A percentile compares a stretch with the other conserved stretches of the same genome.
These are phyloP conservation scores for Mycosarcoma maydis DNA, from an alignment of 1,284 basidiomycete genomes.

Conservation along the genomic window DNA sequence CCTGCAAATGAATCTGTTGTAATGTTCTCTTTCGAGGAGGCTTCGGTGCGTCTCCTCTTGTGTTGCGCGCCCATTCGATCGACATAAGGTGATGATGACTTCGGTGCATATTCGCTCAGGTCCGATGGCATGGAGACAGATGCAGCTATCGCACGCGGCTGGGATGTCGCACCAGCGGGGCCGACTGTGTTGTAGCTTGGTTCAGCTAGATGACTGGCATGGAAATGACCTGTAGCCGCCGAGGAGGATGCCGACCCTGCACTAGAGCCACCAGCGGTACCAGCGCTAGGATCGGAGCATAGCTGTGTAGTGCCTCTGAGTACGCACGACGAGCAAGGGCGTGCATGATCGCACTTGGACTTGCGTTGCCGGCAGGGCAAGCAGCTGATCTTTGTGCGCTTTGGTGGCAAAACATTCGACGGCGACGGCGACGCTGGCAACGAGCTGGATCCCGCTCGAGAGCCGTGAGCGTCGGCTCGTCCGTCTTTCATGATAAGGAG, in stretches of 20 bases:
- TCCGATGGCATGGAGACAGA: conserved; percentile 12
- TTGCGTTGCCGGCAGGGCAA: conserved; percentile 35
- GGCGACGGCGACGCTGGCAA: conserved; percentile 10
- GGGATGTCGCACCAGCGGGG: background rate
- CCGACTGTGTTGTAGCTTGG: conserved; percentile 3
- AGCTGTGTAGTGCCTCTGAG: conserved; percentile 23
- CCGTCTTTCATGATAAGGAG: conserved; percentile 6
- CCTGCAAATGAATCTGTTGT: background rate
- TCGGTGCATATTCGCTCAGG: background rate
- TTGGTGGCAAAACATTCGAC: conserved; percentile 5
- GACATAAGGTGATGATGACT: background rate
- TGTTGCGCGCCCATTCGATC: background rate
- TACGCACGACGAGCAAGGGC: conserved; percentile 39
- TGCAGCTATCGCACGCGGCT: conserved; percentile 5
- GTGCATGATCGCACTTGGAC: conserved; percentile 38
- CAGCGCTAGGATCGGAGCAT: conserved; percentile 20
- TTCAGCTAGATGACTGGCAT: background rate
- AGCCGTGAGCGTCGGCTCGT: background rate
- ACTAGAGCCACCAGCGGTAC: conserved; percentile 1
- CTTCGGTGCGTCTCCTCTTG: conserved; percentile 15
- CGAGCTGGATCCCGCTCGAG: conserved; percentile 1
- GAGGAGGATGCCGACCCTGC: too few species aligned
- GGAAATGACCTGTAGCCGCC: background rate
- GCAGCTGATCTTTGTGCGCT: conserved; percentile 37
- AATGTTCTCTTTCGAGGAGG: background rate